Evolutionary conservation across 257 asterid genomes (phyloP).

Genomic region (Solanum gracilifrons): DNA sequence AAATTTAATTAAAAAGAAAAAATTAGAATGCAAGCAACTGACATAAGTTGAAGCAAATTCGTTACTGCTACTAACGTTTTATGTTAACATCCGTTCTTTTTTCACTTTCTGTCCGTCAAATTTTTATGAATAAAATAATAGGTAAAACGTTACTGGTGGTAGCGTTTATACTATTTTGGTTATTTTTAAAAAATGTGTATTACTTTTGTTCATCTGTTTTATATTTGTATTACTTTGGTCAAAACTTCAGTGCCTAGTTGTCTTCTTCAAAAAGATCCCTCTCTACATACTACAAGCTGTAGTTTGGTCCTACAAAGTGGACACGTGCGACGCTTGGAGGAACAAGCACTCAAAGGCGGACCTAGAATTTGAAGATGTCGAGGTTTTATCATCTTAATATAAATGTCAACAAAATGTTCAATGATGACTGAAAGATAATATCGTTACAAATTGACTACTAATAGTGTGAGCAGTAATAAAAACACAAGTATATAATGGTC

Average conservation of each 20-base stretch:
- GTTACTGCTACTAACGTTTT: too few relatives aligned
- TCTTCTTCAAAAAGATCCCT: neutral
- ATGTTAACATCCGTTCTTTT: too few relatives aligned
- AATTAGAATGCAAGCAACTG: too few relatives aligned
- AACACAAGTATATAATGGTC: neutral
- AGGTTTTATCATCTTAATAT: neutral
- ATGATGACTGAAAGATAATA: neutral
- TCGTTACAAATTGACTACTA: accelerated
- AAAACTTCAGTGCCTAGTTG: neutral
- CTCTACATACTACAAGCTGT: neutral
- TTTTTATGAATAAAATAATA: too few relatives aligned
- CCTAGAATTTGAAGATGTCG: neutral
- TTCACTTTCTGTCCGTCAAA: too few relatives aligned
- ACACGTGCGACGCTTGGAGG: neutral
- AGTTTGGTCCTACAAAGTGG: neutral
- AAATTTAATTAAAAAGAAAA: too few relatives aligned
- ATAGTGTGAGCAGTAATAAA: accelerated
- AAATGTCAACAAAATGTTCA: neutral
- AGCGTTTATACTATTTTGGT: too few relatives aligned
- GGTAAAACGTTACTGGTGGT: too few relatives aligned
- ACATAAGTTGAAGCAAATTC: too few relatives aligned
- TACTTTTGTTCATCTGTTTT: too few relatives aligned
- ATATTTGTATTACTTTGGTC: too few relatives aligned
- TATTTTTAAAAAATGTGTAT: too few relatives aligned
- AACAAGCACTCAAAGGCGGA: neutral